These are phyloP conservation scores for Isatis lusitanica DNA, from an alignment of 441 rosid species.

Conservation along the genomic window DNA sequence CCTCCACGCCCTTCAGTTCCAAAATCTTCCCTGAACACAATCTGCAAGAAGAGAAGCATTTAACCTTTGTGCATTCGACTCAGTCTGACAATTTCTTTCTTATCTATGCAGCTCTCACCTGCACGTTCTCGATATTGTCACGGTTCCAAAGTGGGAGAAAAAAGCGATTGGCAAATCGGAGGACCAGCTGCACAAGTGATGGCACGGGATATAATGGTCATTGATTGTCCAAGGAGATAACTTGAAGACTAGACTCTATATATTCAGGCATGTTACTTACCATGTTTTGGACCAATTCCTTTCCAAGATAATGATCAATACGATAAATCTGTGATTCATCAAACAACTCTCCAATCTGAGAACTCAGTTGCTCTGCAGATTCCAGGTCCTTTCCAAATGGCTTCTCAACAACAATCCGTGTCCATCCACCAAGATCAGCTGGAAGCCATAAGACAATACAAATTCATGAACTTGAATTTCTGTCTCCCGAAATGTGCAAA, in stretches of 20 bases:
- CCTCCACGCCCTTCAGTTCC: conserved; percentile 99
- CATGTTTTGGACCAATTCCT: conserved; percentile 97
- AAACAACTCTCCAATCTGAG: conserved; percentile 92
- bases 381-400: conserved; percentile 94
- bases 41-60: conserved; percentile 47
- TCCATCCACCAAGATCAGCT: conserved; percentile 98
- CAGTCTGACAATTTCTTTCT: not conserved
- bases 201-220: not conserved
- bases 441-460: conserved; percentile 49
- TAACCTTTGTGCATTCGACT: not conserved
- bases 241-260: not conserved
- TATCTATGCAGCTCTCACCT: conserved; percentile 57
- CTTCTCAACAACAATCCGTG: conserved; percentile 95
- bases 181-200: conserved; percentile 70
- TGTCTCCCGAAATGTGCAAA: no score
- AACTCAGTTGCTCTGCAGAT: conserved; percentile 81
- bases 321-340: conserved; percentile 94
- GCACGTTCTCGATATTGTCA: conserved; percentile 92
- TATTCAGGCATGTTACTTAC: conserved; percentile 56
- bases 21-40: conserved; percentile 96
- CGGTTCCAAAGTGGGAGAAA: conserved; percentile 99
- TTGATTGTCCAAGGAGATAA: not conserved
- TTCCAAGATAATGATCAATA: conserved; percentile 95
- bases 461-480: conserved; percentile 29
- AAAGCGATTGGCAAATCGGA: conserved; percentile 97